Conservation (phyloP, 1,139 yeast genomes). For the Hansenula sp. region DNA sequence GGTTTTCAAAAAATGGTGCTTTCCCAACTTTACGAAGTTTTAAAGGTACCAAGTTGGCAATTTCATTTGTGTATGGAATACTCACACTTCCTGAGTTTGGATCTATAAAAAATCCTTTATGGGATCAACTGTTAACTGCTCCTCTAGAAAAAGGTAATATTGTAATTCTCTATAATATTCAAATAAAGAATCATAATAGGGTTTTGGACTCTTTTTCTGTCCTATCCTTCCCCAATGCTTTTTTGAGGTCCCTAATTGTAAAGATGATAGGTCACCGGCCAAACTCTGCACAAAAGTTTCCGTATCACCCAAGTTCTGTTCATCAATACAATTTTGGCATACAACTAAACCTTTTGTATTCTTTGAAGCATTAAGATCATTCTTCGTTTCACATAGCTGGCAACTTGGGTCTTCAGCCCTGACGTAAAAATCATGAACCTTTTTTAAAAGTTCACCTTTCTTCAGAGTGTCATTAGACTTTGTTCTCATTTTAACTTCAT, state of each 20-base stretch:
- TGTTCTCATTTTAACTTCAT: conserved; percentile 39
- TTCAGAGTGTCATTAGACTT: conserved; percentile 46
- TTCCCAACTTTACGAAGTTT: conserved; percentile 32
- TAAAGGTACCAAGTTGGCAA: conserved; percentile 31
- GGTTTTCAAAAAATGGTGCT: conserved; percentile 39
- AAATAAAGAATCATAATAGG: conserved; percentile 43
- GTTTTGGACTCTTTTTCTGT: conserved; percentile 33
- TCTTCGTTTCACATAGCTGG: conserved; percentile 37
- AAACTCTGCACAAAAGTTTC: conserved; percentile 38
- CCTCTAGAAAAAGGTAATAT: conserved; percentile 59
- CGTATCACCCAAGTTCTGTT: conserved; percentile 18
- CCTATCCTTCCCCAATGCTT: conserved; percentile 23
- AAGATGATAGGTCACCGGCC: conserved; percentile 43
- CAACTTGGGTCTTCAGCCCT: conserved; percentile 49
- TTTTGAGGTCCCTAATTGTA: conserved; percentile 41
- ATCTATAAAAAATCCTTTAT: conserved; percentile 42
- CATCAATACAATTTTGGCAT: conserved; percentile 39
- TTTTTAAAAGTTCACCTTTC: conserved; percentile 51
- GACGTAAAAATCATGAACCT: conserved; percentile 42
- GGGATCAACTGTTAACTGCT: conserved; percentile 40
- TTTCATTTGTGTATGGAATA: conserved; percentile 24
- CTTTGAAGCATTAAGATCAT: conserved; percentile 35
- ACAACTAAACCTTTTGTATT: conserved; percentile 25
- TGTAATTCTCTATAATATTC: conserved; percentile 58
- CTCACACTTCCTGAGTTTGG: conserved; percentile 32